phyloP scores from a whole-genome alignment of 148 eudicot genomes.

The Fagopyrum tataricum region DNA sequence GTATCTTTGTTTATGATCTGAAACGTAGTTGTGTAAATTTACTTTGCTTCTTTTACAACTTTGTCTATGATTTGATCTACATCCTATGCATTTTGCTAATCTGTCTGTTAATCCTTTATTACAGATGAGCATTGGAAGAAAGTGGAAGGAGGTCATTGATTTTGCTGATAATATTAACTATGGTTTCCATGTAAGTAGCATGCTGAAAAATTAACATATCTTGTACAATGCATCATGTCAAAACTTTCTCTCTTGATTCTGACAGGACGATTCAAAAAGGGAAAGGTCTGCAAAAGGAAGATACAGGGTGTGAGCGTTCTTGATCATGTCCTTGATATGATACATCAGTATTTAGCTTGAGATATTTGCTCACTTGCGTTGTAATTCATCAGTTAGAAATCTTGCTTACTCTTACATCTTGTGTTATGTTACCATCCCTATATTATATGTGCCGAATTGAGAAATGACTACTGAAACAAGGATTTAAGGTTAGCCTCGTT shows the following conservation, averaged over 20 bases:
- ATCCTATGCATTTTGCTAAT: neutral
- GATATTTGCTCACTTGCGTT: neutral
- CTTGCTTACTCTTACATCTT: neutral
- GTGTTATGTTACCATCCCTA: neutral
- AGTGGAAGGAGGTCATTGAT: conserved; percentile 78
- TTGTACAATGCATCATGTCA: neutral
- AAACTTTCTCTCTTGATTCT: neutral
- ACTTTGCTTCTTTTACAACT: too few species aligned
- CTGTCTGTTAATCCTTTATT: neutral
- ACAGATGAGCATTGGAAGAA: conserved; percentile 86
- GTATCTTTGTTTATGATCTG: neutral
- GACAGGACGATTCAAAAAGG: conserved; percentile 57
- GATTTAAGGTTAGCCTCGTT: neutral
- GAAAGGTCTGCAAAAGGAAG: conserved; percentile 42
- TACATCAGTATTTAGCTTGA: neutral
- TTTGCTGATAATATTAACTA: conserved; percentile 53
- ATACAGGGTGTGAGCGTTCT: conserved; percentile 38
- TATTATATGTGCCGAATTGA: neutral
- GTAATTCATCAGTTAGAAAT: neutral
- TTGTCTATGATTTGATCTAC: neutral
- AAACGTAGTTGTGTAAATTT: neutral
- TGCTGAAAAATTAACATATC: neutral
- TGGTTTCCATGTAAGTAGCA: conserved; percentile 51
- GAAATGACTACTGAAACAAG: neutral
- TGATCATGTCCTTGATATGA: neutral